Base-by-base conservation (phyloP, 441 rosid genomes). In the Erysimum cheiri region DNA sequence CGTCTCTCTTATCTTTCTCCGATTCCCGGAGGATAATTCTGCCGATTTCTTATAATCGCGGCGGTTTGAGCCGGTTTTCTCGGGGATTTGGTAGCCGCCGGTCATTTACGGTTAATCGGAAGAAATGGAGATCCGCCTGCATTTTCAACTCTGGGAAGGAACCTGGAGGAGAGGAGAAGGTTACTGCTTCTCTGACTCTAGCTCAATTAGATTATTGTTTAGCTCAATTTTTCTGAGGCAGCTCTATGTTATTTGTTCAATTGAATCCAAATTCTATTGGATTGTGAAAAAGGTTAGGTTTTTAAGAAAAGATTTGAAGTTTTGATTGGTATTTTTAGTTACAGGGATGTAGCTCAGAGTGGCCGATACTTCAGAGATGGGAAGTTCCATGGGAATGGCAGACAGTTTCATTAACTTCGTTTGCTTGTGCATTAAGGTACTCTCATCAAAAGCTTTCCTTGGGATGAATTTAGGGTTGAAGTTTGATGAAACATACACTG, bases 301-400 rank as follows among this genome's bases (percentile, higher is more conserved):
- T 22, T 54, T 5, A 6, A 57, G 17, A 14, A 19, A 39, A 29
- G 0, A 28, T 14, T 1, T 19, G 0, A 13, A 33, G 0, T 6
- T 26, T 67, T 8, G 24, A 17, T 56, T n/a, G 3, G 0, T 56
- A 24, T 17, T 0, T 40, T 64, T 8, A 7, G 37, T 53, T 71
- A 8, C 52, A 88, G 85, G 88, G 74, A 54, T 67, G 71, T 68
- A 80, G 77, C 60, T 62, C 73, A 65, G 85, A 81, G 10, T 90
- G 92, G 96, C 84, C 87, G 11, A 78, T 90, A 47, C 83, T 92
- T 29, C 46, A 86, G 80, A 79, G 92, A 66, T 94, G 97, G 99
- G 88, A 94, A 46, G 97, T 86, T 36, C 99, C 99, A 13, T 94
- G 99, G 98, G 78, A 78, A 53, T 88, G 99, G 98, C 96, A 81